phyloP scores from a whole-genome alignment of 352 stramenopile species.

The Plasmopara halstedii region DNA sequence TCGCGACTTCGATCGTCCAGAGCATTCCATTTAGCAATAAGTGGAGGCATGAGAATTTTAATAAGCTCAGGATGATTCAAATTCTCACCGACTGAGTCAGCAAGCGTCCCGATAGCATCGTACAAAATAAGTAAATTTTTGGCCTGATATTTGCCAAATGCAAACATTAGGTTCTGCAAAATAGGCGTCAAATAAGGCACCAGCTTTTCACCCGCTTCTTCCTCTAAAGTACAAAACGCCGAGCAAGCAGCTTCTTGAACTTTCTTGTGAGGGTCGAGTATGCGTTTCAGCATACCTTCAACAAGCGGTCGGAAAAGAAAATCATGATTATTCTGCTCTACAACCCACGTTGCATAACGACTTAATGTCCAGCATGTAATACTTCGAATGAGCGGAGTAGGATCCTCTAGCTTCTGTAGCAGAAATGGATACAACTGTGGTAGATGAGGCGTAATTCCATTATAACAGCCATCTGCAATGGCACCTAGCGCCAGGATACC shows the following conservation, averaged over 20 bases:
- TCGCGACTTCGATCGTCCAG: constrained; percentile 73
- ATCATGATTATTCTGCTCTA: constrained; percentile 87
- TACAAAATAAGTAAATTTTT: constrained; percentile 95
- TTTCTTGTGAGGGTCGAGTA: constrained; percentile 91
- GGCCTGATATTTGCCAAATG: constrained; percentile 90
- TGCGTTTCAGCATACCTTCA: constrained; percentile 82
- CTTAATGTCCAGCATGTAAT: constrained; percentile 94
- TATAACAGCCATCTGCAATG: constrained; percentile 91
- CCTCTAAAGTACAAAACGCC: constrained; percentile 91
- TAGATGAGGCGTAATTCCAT: constrained; percentile 89
- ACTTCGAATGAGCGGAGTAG: constrained; percentile 85
- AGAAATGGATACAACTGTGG: constrained; percentile 92
- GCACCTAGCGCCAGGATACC: constrained; percentile 94
- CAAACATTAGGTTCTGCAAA: constrained; percentile 87
- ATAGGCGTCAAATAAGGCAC: constrained; percentile 90
- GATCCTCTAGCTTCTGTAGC: constrained; percentile 87
- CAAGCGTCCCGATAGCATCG: constrained; percentile 93
- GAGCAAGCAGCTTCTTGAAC: constrained; percentile 93
- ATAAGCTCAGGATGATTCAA: constrained; percentile 90
- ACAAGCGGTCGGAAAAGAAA: constrained; percentile 62
- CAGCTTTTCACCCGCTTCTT: constrained; percentile 90
- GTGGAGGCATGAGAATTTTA: constrained; percentile 88
- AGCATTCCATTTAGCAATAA: constrained; percentile 90
- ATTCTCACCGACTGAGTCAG: constrained; percentile 88
- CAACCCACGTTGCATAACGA: constrained; percentile 88